These are phyloP conservation scores for Aeschynomene evenia DNA, from an alignment of 306 rosid genomes.

Conservation along the genomic window DNA sequence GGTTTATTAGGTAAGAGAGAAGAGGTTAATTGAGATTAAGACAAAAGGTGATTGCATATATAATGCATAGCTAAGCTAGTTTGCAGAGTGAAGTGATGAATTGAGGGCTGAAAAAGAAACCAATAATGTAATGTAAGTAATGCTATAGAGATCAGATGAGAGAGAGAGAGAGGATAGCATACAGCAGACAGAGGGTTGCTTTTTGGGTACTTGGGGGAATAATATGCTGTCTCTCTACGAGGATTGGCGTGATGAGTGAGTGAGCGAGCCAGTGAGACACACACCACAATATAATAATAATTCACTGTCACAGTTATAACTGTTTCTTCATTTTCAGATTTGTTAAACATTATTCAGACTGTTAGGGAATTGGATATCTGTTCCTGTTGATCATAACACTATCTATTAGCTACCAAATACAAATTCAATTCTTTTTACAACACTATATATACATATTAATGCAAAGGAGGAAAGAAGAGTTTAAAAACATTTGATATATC, in stretches of 20 bases:
- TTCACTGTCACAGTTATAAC: too few species aligned
- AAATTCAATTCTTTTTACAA: too few species aligned
- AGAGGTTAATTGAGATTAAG: conserved; percentile 60
- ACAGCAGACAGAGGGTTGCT: conserved; percentile 80
- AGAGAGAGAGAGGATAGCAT: too few species aligned
- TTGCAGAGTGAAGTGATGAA: conserved; percentile 31
- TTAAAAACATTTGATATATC: background rate
- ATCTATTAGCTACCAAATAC: too few species aligned
- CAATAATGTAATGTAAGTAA: too few species aligned
- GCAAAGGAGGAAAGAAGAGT: background rate
- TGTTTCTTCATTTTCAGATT: too few species aligned
- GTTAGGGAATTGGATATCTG: too few species aligned
- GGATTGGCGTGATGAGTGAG: conserved; percentile 56
- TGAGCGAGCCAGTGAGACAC: too few species aligned
- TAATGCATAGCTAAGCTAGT: too few species aligned
- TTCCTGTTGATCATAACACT: too few species aligned
- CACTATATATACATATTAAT: background rate
- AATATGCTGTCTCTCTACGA: conserved; percentile 75
- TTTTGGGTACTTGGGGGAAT: conserved; percentile 93
- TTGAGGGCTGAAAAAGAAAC: conserved; percentile 35
- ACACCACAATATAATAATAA: too few species aligned
- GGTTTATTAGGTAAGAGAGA: conserved; percentile 35
- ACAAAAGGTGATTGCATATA: conserved; percentile 67
- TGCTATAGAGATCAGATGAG: conserved; percentile 53
- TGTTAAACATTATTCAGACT: too few species aligned